phyloP scores from a whole-genome alignment of 148 eudicot genomes.

The Beta vulgaris region DNA sequence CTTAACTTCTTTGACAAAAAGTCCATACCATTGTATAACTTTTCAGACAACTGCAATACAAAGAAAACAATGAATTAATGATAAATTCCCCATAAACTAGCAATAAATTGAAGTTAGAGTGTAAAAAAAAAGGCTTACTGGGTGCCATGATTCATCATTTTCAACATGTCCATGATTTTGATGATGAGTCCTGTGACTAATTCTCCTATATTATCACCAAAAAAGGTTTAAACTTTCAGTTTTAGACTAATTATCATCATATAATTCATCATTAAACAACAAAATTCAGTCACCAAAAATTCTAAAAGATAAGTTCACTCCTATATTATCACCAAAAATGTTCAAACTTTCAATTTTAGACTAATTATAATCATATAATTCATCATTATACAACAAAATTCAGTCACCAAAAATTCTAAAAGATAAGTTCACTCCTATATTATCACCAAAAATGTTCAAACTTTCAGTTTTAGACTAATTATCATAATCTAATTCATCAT shows the following conservation, averaged over 20 bases:
- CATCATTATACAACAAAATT: background rate
- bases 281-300: no score
- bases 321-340: background rate
- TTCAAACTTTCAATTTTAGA: background rate
- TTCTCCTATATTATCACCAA: conserved; percentile 50
- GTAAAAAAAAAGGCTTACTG: conserved; percentile 38
- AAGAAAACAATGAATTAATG: conserved; percentile 7
- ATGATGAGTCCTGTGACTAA: conserved; percentile 84
- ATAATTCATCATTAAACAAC: no score
- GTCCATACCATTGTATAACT: conserved; percentile 49
- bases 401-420: no score
- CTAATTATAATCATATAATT: background rate
- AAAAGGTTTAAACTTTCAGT: conserved; percentile 9
- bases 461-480: no score
- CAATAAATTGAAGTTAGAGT: background rate
- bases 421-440: no score
- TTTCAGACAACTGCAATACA: conserved; percentile 48
- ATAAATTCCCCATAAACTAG: no score
- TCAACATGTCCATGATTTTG: conserved; percentile 87
- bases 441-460: no score
- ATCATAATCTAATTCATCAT: no score
- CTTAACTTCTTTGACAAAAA: conserved; percentile 45
- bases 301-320: no score
- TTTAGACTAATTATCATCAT: no score
- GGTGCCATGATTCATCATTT: conserved; percentile 85